phyloP scores from a whole-genome alignment of 805 yeast species.

The Yarrowia deformans region DNA sequence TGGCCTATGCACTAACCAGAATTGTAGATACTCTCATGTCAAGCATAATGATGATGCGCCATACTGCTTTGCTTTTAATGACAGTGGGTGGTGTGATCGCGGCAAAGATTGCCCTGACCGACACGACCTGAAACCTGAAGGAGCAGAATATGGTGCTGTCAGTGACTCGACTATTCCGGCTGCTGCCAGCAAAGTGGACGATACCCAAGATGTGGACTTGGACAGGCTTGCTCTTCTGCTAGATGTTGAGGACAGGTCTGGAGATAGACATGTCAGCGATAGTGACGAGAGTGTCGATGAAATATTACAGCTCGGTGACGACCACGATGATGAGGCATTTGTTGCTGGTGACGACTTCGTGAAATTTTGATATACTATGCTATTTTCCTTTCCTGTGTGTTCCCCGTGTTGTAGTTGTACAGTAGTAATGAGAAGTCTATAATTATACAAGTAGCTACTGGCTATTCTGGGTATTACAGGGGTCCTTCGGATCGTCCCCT shows the following conservation, averaged over 20 bases:
- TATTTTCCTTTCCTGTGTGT: background rate
- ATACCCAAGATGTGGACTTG: slow-evolving; percentile 37
- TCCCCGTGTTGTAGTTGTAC: too few species aligned
- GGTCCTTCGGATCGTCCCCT: too few species aligned
- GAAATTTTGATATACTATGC: slow-evolving; percentile 14
- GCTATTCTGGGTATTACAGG: too few species aligned
- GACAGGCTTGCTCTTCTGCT: slow-evolving; percentile 29
- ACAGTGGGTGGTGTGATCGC: slow-evolving; percentile 34
- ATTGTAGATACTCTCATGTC: slow-evolving; percentile 31
- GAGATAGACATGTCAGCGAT: slow-evolving; percentile 8
- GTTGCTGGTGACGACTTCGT: slow-evolving; percentile 35
- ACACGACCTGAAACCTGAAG: slow-evolving; percentile 20
- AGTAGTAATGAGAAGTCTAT: too few species aligned
- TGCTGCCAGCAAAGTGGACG: background rate
- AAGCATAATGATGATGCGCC: slow-evolving; percentile 28
- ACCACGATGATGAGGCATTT: slow-evolving; percentile 27
- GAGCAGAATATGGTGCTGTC: slow-evolving; percentile 13
- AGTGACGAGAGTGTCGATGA: slow-evolving; percentile 34
- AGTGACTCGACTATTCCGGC: background rate
- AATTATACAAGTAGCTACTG: too few species aligned
- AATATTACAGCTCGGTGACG: slow-evolving; percentile 20
- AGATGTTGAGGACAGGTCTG: slow-evolving; percentile 8
- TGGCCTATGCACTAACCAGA: slow-evolving; percentile 35
- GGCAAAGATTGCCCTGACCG: slow-evolving; percentile 26
- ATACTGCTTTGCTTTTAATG: slow-evolving; percentile 25